A percentile compares a stretch with the other conserved stretches of the same genome.
Evolutionary conservation across 2,329 filamentous ascomycete genomes (phyloP).

Genomic region (Colletotrichum paranaense): DNA sequence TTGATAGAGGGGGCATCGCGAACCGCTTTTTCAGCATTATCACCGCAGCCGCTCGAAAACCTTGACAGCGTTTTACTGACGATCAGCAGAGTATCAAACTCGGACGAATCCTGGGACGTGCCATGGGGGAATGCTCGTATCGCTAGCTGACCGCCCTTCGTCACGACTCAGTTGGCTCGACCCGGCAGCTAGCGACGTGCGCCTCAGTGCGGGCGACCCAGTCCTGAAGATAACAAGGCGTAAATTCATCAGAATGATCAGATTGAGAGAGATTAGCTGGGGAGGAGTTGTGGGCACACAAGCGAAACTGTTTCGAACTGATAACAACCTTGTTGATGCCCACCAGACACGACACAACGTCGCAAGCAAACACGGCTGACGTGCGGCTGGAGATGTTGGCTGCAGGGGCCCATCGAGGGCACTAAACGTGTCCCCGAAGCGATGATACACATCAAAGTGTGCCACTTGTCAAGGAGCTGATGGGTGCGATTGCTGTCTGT

Average conservation of each 20-base stretch:
- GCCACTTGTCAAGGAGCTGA: not conserved
- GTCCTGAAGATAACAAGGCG: not conserved
- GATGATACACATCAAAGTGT: not conserved
- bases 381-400: not conserved
- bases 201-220: not conserved
- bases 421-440: not conserved
- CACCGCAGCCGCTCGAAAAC: not conserved
- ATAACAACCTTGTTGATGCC: not conserved
- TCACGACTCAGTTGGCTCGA: not conserved
- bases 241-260: not conserved
- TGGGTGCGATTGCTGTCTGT: not conserved
- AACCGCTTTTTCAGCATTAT: not conserved
- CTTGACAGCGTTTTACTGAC: not conserved
- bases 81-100: not conserved
- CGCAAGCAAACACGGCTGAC: not conserved
- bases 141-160: not conserved
- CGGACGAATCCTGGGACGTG: not conserved
- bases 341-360: conserved; percentile 1
- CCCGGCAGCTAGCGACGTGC: not conserved
- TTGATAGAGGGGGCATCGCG: not conserved
- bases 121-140: not conserved
- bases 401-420: not conserved
- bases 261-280: not conserved
- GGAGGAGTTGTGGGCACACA: not conserved
- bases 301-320: conserved; percentile 2